Conservation (phyloP, 805 yeast genomes). For the Myxozyma udenii region DNA sequence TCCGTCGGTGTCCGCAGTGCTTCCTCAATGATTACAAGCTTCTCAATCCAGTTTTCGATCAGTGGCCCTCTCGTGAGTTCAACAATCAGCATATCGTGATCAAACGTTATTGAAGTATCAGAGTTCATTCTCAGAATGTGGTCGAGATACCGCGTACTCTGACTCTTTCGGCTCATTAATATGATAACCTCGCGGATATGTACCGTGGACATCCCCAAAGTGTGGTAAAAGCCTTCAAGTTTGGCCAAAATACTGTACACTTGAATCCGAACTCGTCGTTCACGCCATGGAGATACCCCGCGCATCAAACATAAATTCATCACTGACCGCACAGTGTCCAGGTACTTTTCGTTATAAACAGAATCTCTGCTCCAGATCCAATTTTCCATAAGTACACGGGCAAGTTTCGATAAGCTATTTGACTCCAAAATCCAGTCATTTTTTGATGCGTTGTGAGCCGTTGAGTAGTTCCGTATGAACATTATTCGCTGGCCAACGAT, state of each 20-base stretch:
- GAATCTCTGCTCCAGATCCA: slow-evolving; percentile 12
- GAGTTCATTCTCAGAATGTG: slow-evolving; percentile 6
- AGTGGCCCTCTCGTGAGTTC: not conserved
- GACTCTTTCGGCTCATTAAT: not conserved
- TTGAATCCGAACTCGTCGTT: slow-evolving; percentile 3
- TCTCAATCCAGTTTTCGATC: slow-evolving; percentile 14
- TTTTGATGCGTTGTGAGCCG: not conserved
- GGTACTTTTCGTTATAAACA: slow-evolving; percentile 12
- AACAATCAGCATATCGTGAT: slow-evolving; percentile 14
- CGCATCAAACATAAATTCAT: slow-evolving; percentile 10
- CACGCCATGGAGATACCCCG: slow-evolving; percentile 12
- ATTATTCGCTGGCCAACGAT: slow-evolving; percentile 16
- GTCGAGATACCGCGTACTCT: slow-evolving; percentile 1
- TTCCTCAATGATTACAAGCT: slow-evolving; percentile 14
- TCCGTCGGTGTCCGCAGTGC: slow-evolving; percentile 23
- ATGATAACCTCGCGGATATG: slow-evolving; percentile 12
- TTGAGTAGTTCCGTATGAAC: slow-evolving; percentile 3
- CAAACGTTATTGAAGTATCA: slow-evolving; percentile 5
- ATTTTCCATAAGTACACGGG: not conserved
- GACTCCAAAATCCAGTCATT: slow-evolving; percentile 2
- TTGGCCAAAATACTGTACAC: slow-evolving; percentile 10
- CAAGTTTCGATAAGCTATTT: not conserved
- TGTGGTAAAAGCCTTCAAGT: slow-evolving; percentile 6
- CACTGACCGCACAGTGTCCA: slow-evolving; percentile 4
- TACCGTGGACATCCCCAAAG: slow-evolving; percentile 1